Percentiles rank a stretch among this genome's conserved stretches.
phyloP scores from a whole-genome alignment of 139 green algal species.

The Chloropicon primus region DNA sequence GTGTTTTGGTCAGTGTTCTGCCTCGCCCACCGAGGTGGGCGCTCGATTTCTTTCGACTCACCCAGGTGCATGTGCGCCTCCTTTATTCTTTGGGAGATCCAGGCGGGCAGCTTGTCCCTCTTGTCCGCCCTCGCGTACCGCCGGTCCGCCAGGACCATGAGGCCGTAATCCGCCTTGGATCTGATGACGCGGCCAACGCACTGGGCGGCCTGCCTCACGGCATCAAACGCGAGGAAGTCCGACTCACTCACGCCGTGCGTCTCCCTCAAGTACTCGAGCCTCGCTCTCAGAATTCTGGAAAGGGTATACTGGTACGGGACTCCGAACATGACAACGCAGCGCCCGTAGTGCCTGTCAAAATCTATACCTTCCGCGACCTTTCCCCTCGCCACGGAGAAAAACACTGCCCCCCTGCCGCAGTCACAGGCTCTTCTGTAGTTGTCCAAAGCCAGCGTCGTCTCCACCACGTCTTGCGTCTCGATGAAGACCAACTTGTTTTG shows the following conservation, averaged over 20 bases:
- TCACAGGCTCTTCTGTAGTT: conserved; percentile 95
- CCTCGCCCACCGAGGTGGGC: no score
- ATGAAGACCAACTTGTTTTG: conserved; percentile 96
- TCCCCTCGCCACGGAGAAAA: conserved; percentile 77
- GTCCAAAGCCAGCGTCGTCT: conserved; percentile 95
- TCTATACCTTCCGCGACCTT: conserved; percentile 98
- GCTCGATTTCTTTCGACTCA: no score
- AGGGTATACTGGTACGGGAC: conserved; percentile 82
- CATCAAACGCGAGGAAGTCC: conserved; percentile 96
- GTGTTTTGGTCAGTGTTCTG: no score
- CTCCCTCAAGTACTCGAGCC: conserved; percentile 85
- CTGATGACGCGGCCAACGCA: conserved; percentile 96
- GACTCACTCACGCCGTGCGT: conserved; percentile 78
- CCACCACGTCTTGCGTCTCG: conserved; percentile 94
- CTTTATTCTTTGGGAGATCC: conserved; percentile 82
- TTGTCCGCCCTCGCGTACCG: conserved; percentile 95
- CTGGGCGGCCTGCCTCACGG: conserved; percentile 79
- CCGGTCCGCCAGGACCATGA: conserved; percentile 29
- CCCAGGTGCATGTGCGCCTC: conserved; percentile 84
- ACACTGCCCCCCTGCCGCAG: conserved; percentile 84
- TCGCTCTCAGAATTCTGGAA: conserved; percentile 56
- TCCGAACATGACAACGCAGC: conserved; percentile 90
- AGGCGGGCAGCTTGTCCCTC: conserved; percentile 82
- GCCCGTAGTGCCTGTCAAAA: conserved; percentile 87
- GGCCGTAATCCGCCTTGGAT: conserved; percentile 73